A percentile compares a stretch with the other conserved stretches of the same genome.
Evolutionary conservation across 345 rosid species (phyloP).

Genomic region (Populus davidiana): DNA sequence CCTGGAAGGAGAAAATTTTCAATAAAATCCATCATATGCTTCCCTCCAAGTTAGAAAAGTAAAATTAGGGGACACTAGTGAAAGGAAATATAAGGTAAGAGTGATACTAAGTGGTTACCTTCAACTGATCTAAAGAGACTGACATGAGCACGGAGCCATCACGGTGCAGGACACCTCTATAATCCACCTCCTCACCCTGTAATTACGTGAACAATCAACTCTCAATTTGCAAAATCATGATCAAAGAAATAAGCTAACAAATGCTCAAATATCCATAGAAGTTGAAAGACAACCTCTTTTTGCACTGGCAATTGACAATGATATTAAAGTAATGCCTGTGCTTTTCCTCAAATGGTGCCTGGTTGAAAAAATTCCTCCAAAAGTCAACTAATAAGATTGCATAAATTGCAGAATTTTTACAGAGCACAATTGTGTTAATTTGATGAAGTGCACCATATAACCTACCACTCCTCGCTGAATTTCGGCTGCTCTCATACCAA

Average conservation of each 20-base stretch:
- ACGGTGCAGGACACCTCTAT: slow-evolving; percentile 90
- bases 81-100: slow-evolving; percentile 5
- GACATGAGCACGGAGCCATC: slow-evolving; percentile 97
- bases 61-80: neutral
- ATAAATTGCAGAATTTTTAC: slow-evolving; percentile 2
- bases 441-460: slow-evolving; percentile 13
- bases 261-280: neutral
- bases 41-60: neutral
- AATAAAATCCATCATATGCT: neutral
- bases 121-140: slow-evolving; percentile 72
- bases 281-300: slow-evolving; percentile 62
- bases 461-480: slow-evolving; percentile 92
- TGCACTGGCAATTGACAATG: slow-evolving; percentile 70
- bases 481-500: slow-evolving; percentile 77
- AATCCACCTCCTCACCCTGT: slow-evolving; percentile 95
- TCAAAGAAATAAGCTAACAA: neutral
- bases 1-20: slow-evolving; percentile 33
- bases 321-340: slow-evolving; percentile 81
- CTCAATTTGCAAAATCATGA: slow-evolving; percentile 6
- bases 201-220: slow-evolving; percentile 17
- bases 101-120: slow-evolving; percentile 38
- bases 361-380: slow-evolving; percentile 10
- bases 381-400: slow-evolving; percentile 8
- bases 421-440: slow-evolving; percentile 9
- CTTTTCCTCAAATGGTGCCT: slow-evolving; percentile 98